Evolutionary conservation across 2,329 filamentous ascomycete species (phyloP).

Genomic region (Lomentospora prolificans): DNA sequence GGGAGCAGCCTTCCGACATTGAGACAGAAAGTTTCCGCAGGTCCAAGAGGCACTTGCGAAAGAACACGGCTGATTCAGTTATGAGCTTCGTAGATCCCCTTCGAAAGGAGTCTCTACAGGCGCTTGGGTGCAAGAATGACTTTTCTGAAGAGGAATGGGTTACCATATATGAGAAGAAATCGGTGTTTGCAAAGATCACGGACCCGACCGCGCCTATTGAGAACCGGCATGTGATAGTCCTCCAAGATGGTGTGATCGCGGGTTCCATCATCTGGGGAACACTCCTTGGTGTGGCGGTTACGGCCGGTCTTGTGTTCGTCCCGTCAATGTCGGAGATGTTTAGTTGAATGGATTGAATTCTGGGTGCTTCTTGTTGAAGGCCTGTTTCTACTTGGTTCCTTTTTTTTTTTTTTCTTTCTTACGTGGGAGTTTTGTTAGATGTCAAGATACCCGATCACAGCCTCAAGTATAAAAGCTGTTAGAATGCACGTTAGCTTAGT

Average conservation of each 20-base stretch:
- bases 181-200: constrained; percentile 62
- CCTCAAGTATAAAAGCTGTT: not conserved
- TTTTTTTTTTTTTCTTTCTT: not conserved
- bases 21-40: constrained; percentile 7
- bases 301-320: constrained; percentile 14
- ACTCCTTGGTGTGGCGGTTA: constrained; percentile 16
- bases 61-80: constrained; percentile 11
- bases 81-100: constrained; percentile 14
- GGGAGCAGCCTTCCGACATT: constrained; percentile 52
- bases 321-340: constrained; percentile 7
- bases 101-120: constrained; percentile 29
- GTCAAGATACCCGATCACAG: constrained; percentile 5
- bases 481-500: not conserved
- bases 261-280: constrained; percentile 18
- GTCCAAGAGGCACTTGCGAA: constrained; percentile 10
- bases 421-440: not conserved
- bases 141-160: constrained; percentile 74
- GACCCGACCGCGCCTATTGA: constrained; percentile 30
- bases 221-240: constrained; percentile 16
- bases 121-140: constrained; percentile 46
- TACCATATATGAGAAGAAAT: constrained; percentile 59
- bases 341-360: not conserved
- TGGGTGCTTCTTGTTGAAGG: not conserved
- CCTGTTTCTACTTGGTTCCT: not conserved
- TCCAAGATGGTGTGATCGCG: constrained; percentile 20